Percentiles rank a stretch among this genome's conserved stretches.
These are phyloP conservation scores for Pichia norvegensis DNA, from an alignment of 1,139 yeast species.

Conservation along the genomic window DNA sequence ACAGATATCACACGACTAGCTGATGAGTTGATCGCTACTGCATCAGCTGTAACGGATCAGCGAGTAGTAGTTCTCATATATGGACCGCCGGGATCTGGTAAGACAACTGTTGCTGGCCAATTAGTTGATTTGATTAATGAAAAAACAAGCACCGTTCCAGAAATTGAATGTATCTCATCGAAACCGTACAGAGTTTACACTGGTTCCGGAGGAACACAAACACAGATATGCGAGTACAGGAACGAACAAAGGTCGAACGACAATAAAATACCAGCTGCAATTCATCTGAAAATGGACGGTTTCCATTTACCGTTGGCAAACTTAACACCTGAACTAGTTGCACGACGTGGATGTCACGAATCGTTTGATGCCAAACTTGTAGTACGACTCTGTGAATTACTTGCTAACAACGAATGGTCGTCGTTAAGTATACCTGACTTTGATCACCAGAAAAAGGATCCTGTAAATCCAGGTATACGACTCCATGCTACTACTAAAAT, in stretches of 20 bases:
- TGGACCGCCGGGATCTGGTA: constrained; percentile 83
- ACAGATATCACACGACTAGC: constrained; percentile 1
- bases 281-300: constrained; percentile 68
- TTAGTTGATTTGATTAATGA: constrained; percentile 28
- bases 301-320: constrained; percentile 61
- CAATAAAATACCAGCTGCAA: constrained; percentile 18
- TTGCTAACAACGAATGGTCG: constrained; percentile 12
- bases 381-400: constrained; percentile 29
- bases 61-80: constrained; percentile 47
- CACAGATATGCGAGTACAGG: constrained; percentile 10
- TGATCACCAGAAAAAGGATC: constrained; percentile 66
- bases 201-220: not conserved
- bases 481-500: constrained; percentile 40
- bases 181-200: not conserved
- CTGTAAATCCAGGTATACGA: constrained; percentile 43
- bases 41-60: not conserved
- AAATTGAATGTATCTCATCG: not conserved
- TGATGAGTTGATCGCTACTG: not conserved
- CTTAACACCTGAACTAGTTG: constrained; percentile 49
- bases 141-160: not conserved
- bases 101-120: constrained; percentile 53
- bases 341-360: constrained; percentile 74
- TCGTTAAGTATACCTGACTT: constrained; percentile 59
- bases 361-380: constrained; percentile 64
- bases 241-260: not conserved